These are phyloP conservation scores for Lophiotrema nucula DNA, from an alignment of 495 filamentous ascomycete genomes.

Conservation along the genomic window DNA sequence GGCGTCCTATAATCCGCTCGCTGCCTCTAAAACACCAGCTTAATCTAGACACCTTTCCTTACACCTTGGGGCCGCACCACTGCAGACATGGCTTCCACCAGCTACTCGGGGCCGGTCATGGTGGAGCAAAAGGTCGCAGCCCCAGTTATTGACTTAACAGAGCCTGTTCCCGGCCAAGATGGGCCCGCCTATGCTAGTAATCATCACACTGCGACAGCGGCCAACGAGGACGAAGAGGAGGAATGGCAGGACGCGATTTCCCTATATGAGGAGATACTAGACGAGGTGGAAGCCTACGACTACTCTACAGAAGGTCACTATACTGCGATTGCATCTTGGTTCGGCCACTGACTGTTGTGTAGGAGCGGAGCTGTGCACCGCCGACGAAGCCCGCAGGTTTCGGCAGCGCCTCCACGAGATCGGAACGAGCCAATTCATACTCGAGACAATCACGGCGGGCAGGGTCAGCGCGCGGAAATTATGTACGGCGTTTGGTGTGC, in stretches of 20 bases:
- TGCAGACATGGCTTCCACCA: conserved; percentile 4
- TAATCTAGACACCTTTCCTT: too few relatives aligned
- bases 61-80: background rate
- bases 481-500: conserved; percentile 86
- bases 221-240: conserved; percentile 51
- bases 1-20: too few relatives aligned
- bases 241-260: conserved; percentile 69
- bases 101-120: conserved; percentile 25
- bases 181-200: background rate
- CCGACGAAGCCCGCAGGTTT: conserved; percentile 67
- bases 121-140: conserved; percentile 14
- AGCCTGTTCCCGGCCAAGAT: background rate
- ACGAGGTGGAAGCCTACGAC: conserved; percentile 51
- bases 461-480: conserved; percentile 76
- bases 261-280: conserved; percentile 65
- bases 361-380: conserved; percentile 60
- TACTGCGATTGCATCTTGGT: too few relatives aligned
- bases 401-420: conserved; percentile 69
- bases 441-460: conserved; percentile 66
- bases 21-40: too few relatives aligned
- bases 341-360: conserved; percentile 1
- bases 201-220: background rate
- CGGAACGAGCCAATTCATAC: conserved; percentile 73
- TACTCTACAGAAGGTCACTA: conserved; percentile 33
- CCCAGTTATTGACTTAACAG: conserved; percentile 9